These are phyloP conservation scores for Letharia lupina DNA, from an alignment of 495 filamentous ascomycete genomes.

Conservation along the genomic window DNA sequence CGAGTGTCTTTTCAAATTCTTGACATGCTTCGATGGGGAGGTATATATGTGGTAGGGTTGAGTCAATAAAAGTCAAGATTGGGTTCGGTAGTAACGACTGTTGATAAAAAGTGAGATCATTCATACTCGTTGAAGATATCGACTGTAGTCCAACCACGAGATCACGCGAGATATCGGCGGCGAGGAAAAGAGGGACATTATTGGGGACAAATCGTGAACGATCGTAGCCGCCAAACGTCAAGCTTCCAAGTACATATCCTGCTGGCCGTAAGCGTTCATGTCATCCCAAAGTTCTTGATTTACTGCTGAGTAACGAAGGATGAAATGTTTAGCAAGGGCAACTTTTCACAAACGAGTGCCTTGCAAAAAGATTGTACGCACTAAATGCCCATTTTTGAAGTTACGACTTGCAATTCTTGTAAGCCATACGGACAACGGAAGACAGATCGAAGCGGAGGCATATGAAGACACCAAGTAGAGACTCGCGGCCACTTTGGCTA, in stretches of 20 bases:
- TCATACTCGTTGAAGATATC: conserved; percentile 32
- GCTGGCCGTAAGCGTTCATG: conserved; percentile 22
- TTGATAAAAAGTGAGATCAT: background rate
- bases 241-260: conserved; percentile 40
- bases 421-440: background rate
- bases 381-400: background rate
- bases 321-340: background rate
- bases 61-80: conserved; percentile 42
- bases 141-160: conserved; percentile 42
- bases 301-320: background rate
- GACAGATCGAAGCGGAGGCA: background rate
- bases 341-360: background rate
- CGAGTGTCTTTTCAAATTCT: conserved; percentile 46
- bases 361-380: background rate
- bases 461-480: background rate
- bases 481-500: background rate
- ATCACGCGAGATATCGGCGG: conserved; percentile 42
- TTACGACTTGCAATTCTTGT: background rate
- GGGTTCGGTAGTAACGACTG: conserved; percentile 17
- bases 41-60: conserved; percentile 46
- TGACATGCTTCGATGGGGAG: conserved; percentile 44
- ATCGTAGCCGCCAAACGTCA: conserved; percentile 53
- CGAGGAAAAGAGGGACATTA: conserved; percentile 41
- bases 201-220: conserved; percentile 42
- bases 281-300: background rate